Percentiles rank a stretch among this genome's conserved stretches.
Evolutionary conservation across 1,284 basidiomycete genomes (phyloP).

Genomic region (Volvariella volvacea): DNA sequence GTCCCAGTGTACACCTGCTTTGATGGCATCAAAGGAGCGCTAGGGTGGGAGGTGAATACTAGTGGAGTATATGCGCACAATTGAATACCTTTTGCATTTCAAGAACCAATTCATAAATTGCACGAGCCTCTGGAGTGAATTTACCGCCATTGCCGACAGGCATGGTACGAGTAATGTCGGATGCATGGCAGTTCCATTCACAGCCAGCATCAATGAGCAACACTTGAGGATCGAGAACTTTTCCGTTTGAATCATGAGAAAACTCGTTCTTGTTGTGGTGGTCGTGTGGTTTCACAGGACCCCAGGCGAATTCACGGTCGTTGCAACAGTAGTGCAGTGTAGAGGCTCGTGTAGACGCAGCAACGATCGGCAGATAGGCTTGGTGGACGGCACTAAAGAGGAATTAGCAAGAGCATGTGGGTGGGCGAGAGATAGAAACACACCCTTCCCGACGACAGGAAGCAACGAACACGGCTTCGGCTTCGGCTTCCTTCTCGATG

Average conservation of each 20-base stretch:
- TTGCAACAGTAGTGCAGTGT: conserved; percentile 90
- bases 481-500: conserved; percentile 85
- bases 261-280: conserved; percentile 46
- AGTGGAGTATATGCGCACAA: conserved; percentile 11
- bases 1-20: conserved; percentile 82
- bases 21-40: conserved; percentile 63
- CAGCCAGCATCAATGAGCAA: conserved; percentile 90
- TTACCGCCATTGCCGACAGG: conserved; percentile 85
- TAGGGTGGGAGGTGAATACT: conserved; percentile 17
- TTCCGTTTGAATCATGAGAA: conserved; percentile 26
- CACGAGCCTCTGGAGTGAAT: conserved; percentile 72
- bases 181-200: conserved; percentile 80
- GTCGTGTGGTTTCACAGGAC: conserved; percentile 54
- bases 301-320: conserved; percentile 75
- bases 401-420: conserved; percentile 4
- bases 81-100: conserved; percentile 75
- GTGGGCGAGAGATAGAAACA: conserved; percentile 16
- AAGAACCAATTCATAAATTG: conserved; percentile 80
- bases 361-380: conserved; percentile 88
- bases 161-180: conserved; percentile 82
- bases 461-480: conserved; percentile 86
- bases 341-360: conserved; percentile 75
- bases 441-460: conserved; percentile 81
- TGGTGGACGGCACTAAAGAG: conserved; percentile 66
- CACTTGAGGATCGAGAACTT: conserved; percentile 63